Evolutionary conservation across 768 basidiomycete species (phyloP), one percentile per base, ranked within the genome.

Genomic region (Tulasnella sp.): DNA sequence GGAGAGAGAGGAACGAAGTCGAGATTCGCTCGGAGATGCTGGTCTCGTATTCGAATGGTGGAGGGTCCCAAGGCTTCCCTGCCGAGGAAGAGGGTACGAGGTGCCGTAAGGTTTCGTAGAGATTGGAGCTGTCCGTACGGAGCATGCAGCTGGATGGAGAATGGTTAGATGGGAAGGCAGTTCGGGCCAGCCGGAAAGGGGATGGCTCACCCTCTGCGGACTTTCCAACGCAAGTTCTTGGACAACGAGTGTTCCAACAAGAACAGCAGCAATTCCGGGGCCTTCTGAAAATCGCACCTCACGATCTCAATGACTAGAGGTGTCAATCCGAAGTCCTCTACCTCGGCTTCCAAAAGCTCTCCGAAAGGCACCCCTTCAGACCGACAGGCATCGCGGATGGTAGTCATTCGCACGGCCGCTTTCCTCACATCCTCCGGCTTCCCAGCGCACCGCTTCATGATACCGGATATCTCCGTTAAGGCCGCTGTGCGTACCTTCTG

Each of bases 251-350:
- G 47, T 41, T 71, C 47, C 32, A 71, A 52, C n/a, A 71, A 37
- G 34, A 71, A 71, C 1, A 71, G 62, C 29, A 71, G 12, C 19
- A 71, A 59, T 14, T 71, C 70, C 32, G 70, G 70, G 12, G 59
- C 70, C 4, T 42, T 3, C 26, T 71, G 36, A 35, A 62, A 71
- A 42, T 71, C 70, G 59, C 70, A 71, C 34, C 70, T 59, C 36
- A 64, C 42, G 52, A 71, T 62, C 34, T 71, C 70, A 22, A 71
- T 35, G n/a, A 71, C 35, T 14, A 71, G 62, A 5, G 70, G 70
- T 36, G 35, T 35, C 62, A 71, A 34, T n/a, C 42, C 62, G 19
- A 62, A 44, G 11, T 35, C 70, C 26, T 71, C 70, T 19, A 71
- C 17, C 16, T 71, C 41, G 19, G 22, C 70, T 37, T 71, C 70